Percentiles rank a stretch among this genome's conserved stretches.
Evolutionary conservation across 2,329 filamentous ascomycete species (phyloP).

Genomic region (Colletotrichum eleusines): DNA sequence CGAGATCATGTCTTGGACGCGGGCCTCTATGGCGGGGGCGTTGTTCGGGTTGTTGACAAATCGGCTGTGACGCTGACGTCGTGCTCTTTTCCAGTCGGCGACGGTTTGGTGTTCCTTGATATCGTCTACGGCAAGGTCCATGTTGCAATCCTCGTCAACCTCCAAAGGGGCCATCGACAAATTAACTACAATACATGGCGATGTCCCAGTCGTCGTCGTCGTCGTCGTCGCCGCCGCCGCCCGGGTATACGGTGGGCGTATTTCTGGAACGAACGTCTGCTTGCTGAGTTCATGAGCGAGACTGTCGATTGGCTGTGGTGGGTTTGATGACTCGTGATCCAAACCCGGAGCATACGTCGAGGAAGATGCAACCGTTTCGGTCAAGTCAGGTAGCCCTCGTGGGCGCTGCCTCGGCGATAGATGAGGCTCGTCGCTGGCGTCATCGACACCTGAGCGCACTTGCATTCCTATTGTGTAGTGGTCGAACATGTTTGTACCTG

Average conservation of each 20-base stretch:
- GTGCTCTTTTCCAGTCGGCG: constrained; percentile 36
- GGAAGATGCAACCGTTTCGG: constrained; percentile 1
- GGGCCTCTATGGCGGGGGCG: constrained; percentile 28
- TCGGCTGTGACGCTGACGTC: constrained; percentile 33
- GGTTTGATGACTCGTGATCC: neutral
- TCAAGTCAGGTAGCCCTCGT: constrained; percentile 7
- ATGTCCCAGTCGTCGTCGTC: neutral
- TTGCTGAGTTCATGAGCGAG: constrained; percentile 34
- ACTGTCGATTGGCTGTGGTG: constrained; percentile 32
- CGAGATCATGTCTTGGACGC: constrained; percentile 30
- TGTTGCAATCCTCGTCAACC: constrained; percentile 34
- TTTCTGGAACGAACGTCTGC: constrained; percentile 29
- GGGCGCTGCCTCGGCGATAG: constrained; percentile 33
- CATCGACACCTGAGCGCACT: constrained; percentile 20
- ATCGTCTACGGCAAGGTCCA: constrained; percentile 25
- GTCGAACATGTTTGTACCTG: constrained; percentile 27
- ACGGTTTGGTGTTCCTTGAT: constrained; percentile 27
- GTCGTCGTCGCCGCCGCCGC: no score
- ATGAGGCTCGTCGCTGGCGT: constrained; percentile 11
- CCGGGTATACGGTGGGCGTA: neutral
- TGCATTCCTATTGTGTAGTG: constrained; percentile 34
- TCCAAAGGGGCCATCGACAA: constrained; percentile 27
- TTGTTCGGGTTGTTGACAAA: constrained; percentile 36
- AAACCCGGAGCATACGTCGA: neutral
- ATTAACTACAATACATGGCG: constrained; percentile 9